Evolutionary conservation across 495 filamentous ascomycete species (phyloP).

Genomic region (Filosporella fistucella): DNA sequence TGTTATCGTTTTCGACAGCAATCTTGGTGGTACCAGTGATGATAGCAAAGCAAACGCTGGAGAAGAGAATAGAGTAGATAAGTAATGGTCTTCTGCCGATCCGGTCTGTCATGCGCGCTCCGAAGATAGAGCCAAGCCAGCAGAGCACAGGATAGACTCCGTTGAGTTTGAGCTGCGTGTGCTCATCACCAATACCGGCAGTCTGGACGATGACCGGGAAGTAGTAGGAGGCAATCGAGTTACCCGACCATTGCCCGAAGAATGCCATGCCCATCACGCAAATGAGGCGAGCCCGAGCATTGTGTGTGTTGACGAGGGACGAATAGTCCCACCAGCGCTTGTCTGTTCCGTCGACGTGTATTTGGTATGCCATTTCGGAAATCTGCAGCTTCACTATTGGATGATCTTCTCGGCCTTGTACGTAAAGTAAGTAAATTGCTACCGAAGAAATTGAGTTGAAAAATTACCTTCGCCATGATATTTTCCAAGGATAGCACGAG

Average conservation of each 20-base stretch:
- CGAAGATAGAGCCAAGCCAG: conserved; percentile 47
- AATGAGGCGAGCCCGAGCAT: conserved; percentile 50
- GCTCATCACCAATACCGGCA: conserved; percentile 42
- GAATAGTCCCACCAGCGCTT: conserved; percentile 68
- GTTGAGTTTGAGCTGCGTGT: conserved; percentile 44
- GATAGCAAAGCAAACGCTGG: conserved; percentile 43
- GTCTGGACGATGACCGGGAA: conserved; percentile 42
- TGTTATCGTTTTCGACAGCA: conserved; percentile 38
- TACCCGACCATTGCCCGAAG: conserved; percentile 43
- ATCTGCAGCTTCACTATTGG: conserved; percentile 58
- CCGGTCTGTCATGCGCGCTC: conserved; percentile 48
- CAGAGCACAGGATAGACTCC: conserved; percentile 25
- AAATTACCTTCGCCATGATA: conserved; percentile 53
- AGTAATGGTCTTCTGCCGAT: conserved; percentile 50
- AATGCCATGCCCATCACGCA: conserved; percentile 57
- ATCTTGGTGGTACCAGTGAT: conserved; percentile 46
- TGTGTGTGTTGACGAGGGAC: conserved; percentile 56
- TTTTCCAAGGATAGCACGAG: conserved; percentile 41
- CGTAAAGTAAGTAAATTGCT: not conserved
- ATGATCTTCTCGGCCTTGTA: conserved; percentile 34
- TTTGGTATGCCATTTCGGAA: conserved; percentile 52
- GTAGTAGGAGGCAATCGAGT: conserved; percentile 45
- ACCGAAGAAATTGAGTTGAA: no score
- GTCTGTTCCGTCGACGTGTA: conserved; percentile 44
- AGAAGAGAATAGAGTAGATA: conserved; percentile 38